phyloP scores from a whole-genome alignment of 169 alveolate species.

The Eimeria maxima region DNA sequence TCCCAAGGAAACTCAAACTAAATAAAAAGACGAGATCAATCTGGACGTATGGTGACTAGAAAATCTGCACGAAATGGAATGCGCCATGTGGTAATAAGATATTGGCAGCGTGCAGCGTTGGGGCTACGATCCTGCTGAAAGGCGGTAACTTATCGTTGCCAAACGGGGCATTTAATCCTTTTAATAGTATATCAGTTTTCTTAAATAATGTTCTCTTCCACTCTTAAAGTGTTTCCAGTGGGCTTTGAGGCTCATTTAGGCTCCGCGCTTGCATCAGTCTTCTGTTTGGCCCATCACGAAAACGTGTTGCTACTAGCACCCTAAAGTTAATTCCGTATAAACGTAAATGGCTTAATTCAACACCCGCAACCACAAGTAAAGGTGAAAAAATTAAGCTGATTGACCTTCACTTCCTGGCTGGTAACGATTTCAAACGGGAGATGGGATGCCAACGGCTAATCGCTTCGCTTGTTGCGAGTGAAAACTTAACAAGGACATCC shows the following conservation, averaged over 20 bases:
- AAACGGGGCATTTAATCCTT: neutral
- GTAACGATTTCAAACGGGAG: neutral
- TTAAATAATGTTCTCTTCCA: neutral
- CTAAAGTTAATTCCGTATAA: neutral
- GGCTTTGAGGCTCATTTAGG: too few relatives aligned
- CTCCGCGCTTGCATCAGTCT: neutral
- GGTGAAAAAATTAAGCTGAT: neutral
- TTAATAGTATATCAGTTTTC: neutral
- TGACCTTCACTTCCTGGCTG: neutral
- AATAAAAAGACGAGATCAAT: neutral
- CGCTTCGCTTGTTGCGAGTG: neutral
- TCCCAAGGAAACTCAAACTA: neutral
- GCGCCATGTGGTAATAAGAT: neutral
- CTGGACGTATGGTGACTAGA: neutral
- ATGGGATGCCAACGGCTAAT: neutral
- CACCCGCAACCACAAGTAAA: too few relatives aligned
- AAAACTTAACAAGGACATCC: neutral
- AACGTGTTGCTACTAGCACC: neutral
- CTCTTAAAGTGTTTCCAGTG: neutral
- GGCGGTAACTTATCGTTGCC: neutral
- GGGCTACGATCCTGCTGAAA: neutral
- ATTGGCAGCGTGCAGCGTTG: neutral
- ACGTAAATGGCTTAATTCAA: neutral
- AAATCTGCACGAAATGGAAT: neutral
- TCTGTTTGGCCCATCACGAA: neutral